phyloP scores from a whole-genome alignment of 1,139 yeast species.

The Candida sp. region DNA sequence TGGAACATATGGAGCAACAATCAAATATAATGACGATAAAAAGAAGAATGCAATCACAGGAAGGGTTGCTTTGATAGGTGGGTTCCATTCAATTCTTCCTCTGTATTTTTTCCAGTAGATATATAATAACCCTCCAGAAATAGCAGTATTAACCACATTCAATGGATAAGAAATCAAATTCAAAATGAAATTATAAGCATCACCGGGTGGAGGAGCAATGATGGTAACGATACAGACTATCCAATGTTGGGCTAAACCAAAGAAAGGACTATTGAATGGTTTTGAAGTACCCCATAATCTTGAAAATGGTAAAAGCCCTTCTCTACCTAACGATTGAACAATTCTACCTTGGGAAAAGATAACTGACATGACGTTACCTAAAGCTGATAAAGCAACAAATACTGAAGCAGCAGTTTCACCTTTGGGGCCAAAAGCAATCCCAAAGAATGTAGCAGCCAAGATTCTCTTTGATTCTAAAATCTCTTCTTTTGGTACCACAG shows the following conservation, averaged over 20 bases:
- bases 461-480: constrained; percentile 41
- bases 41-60: constrained; percentile 65
- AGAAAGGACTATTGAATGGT: constrained; percentile 44
- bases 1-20: constrained; percentile 80
- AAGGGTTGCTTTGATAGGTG: constrained; percentile 68
- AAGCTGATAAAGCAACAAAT: constrained; percentile 47
- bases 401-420: constrained; percentile 50
- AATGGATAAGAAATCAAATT: constrained; percentile 50
- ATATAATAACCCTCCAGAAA: constrained; percentile 40
- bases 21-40: constrained; percentile 65
- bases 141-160: constrained; percentile 47
- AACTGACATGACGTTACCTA: constrained; percentile 48
- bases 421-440: constrained; percentile 39
- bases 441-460: constrained; percentile 46
- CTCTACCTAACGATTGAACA: constrained; percentile 47
- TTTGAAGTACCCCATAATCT: constrained; percentile 40
- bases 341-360: constrained; percentile 51
- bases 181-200: constrained; percentile 46
- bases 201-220: constrained; percentile 49
- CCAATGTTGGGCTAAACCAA: constrained; percentile 64
- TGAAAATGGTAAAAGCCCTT: constrained; percentile 46
- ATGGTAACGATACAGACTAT: constrained; percentile 45
- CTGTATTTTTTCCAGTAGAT: constrained; percentile 45
- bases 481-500: constrained; percentile 52
- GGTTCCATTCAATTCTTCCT: constrained; percentile 63